Conservation (phyloP, 1,139 yeast genomes). For the Yamadazyma aaseri region DNA sequence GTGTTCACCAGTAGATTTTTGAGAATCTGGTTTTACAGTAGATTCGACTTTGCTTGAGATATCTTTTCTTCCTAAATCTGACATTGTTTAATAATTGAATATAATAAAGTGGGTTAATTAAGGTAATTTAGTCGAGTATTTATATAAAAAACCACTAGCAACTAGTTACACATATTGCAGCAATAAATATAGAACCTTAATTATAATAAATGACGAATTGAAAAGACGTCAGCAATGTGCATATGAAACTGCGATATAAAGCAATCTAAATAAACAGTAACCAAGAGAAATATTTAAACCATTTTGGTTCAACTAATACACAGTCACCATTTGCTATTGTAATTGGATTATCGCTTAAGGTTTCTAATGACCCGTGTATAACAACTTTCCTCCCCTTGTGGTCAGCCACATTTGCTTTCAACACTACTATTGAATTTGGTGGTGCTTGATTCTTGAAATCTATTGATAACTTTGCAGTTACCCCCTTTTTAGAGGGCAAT, state of each 20-base stretch:
- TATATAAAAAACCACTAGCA: too few species aligned
- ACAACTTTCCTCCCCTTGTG: slow-evolving; percentile 78
- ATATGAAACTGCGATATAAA: slow-evolving; percentile 8
- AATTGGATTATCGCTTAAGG: slow-evolving; percentile 33
- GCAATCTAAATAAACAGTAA: slow-evolving; percentile 29
- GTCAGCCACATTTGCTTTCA: slow-evolving; percentile 67
- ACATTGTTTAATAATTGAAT: slow-evolving; percentile 23
- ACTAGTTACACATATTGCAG: too few species aligned
- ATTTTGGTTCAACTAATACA: slow-evolving; percentile 71
- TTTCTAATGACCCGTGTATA: slow-evolving; percentile 62
- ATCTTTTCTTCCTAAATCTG: slow-evolving; percentile 47
- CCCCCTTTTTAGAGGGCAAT: slow-evolving; percentile 86
- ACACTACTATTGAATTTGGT: slow-evolving; percentile 63
- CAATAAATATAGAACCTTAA: too few species aligned
- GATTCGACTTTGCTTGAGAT: slow-evolving; percentile 39
- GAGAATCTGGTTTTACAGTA: slow-evolving; percentile 42
- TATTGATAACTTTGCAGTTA: slow-evolving; percentile 75
- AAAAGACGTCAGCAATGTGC: slow-evolving; percentile 1
- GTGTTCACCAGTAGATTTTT: slow-evolving; percentile 39
- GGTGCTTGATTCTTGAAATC: slow-evolving; percentile 66
- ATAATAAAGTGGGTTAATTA: neutral
- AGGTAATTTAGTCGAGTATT: neutral
- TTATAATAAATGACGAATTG: neutral
- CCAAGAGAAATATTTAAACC: slow-evolving; percentile 76
- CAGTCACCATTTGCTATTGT: slow-evolving; percentile 59